Base-by-base conservation (phyloP, 2,329 filamentous ascomycete species). In the Neocatenulostroma microsporum region DNA sequence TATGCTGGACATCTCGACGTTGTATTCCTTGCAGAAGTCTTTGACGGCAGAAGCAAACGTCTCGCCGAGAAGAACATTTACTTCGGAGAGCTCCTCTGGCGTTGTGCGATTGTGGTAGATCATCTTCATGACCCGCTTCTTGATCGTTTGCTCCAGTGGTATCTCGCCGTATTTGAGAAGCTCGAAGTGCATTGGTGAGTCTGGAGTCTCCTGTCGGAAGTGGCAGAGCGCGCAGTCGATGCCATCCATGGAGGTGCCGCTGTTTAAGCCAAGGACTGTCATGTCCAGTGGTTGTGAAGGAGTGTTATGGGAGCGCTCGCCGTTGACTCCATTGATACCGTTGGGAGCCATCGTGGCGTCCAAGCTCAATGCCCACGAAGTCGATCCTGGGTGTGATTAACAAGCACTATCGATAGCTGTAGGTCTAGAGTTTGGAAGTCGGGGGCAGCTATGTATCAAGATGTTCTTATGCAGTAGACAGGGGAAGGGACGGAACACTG, bases 211-310 rank as follows among this genome's bases (percentile, higher is more conserved):
- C 49, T 78, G 74, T 30, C 60, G 60, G 52, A 77, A 78, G 34
- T 60, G 70, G 47, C 74, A 76, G 7, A 77, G 61, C 2, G 71
- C 73, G 46, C 72, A 76, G 51, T 77, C 72, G 29, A 79, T 74
- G 18, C 70, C 68, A 49, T 74, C 71, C 72, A 76, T 70, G 0
- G 66, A 68, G 3, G 69, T 72, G 19, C 70, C 70, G 36, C 63
- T 67, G 53, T 73, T 74, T 46, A 76, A 51, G 1, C 74, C 74
- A 13, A 77, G 61, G 17, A 76, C 70, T 1, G 62, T 72, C 25
- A 76, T 48, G 45, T 75, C 66, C 39, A 76, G 54, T 25, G 33
- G 15, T 25, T 13, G 9, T 14, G 26, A 29, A 14, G 26, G 13
- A 13, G n/a, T 8, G 7, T 14, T 14, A 29, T 13, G 12, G 26